Evolutionary conservation across 1,284 basidiomycete genomes (phyloP).

Genomic region (Cystobasidiaceae sp.): DNA sequence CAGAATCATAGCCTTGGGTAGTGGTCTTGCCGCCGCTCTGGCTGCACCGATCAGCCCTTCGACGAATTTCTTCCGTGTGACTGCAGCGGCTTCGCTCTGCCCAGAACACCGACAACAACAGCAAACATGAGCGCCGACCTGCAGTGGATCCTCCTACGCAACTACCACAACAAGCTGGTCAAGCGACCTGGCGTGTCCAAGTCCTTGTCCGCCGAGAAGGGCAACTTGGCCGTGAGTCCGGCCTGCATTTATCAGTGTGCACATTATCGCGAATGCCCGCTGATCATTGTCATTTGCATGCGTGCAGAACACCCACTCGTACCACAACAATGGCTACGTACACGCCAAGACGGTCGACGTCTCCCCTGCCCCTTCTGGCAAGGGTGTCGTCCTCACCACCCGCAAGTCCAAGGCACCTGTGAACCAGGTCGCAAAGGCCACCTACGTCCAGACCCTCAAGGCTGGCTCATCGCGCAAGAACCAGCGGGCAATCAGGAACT

Average conservation of each 20-base stretch:
- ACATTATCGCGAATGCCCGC: too few relatives aligned
- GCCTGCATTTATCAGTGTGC: too few relatives aligned
- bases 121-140: conserved; percentile 17
- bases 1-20: too few relatives aligned
- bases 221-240: conserved; percentile 26
- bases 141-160: conserved; percentile 22
- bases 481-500: conserved; percentile 5
- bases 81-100: not conserved
- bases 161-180: conserved; percentile 25
- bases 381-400: conserved; percentile 27
- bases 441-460: conserved; percentile 9
- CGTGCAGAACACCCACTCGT: conserved; percentile 31
- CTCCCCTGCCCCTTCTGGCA: conserved; percentile 17
- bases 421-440: conserved; percentile 15
- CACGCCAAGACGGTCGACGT: conserved; percentile 30
- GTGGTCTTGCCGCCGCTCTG: too few relatives aligned
- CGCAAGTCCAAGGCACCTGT: conserved; percentile 17
- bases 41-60: too few relatives aligned
- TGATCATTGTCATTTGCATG: too few relatives aligned
- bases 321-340: conserved; percentile 25
- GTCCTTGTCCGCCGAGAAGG: conserved; percentile 25
- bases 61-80: conserved; percentile 4
- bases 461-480: conserved; percentile 13
- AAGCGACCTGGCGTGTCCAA: conserved; percentile 22
- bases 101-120: not conserved